phyloP scores from a whole-genome alignment of 2,329 filamentous ascomycete species.

The Fusarium scirpi region DNA sequence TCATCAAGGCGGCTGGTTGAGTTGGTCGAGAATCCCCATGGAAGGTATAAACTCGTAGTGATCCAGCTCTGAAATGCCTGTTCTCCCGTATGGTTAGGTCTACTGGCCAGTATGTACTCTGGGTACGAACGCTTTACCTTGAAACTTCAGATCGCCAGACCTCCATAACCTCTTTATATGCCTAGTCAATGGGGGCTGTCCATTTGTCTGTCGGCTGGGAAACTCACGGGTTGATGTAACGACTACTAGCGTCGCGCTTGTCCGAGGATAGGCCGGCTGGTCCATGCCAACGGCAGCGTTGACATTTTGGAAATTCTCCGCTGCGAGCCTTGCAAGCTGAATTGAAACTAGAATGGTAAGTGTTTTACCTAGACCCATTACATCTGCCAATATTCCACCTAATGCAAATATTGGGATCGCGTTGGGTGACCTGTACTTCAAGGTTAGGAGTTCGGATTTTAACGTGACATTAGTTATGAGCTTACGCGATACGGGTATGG shows the following conservation, averaged over 20 bases:
- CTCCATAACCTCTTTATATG: background rate
- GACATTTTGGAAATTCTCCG: background rate
- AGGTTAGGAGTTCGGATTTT: background rate
- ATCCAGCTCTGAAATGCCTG: background rate
- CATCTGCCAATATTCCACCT: background rate
- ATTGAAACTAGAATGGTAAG: background rate
- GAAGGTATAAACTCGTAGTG: background rate
- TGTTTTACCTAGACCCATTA: background rate
- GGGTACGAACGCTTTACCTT: background rate
- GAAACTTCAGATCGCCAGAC: background rate
- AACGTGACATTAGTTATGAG: fast-evolving
- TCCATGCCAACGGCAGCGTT: background rate
- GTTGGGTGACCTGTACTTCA: background rate
- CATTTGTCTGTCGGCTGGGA: fast-evolving
- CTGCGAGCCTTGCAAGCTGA: background rate
- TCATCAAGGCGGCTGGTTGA: background rate
- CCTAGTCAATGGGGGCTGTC: background rate
- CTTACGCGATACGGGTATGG: background rate
- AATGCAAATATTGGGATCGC: background rate
- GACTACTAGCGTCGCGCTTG: background rate
- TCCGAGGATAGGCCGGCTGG: background rate
- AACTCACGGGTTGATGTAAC: background rate
- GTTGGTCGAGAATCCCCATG: background rate
- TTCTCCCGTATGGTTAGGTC: background rate
- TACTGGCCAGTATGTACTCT: fast-evolving